Base-by-base conservation (phyloP, 306 rosid species). In the Medicago truncatula region DNA sequence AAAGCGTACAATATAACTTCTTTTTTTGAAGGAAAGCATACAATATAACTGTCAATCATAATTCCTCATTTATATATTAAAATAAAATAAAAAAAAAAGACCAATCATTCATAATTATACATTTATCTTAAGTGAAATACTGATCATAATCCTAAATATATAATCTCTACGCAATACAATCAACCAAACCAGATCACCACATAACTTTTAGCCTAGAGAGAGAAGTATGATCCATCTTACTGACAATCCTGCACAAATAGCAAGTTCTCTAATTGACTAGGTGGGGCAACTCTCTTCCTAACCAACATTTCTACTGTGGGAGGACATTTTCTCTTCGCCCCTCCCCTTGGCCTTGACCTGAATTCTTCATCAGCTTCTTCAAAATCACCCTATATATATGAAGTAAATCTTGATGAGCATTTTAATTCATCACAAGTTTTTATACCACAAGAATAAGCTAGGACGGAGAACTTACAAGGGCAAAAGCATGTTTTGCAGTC, bases 371-470 rank as follows among this genome's bases (percentile, higher is more conserved):
- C 98, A 4, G 85, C 75, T 76, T 81, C 97, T 78, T 81, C 92
- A 74, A 96, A 96, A 82, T 92, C 91, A 12, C 99, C 98, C 98
- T 96, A 85, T n/a, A n/a, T 28, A 73, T 28, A 57, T n/a, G n/a
- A 69, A 50, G 20, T 56, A 2, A 70, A 78, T 4, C 1, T 46
- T 7, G 31, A 53, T 52, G 6, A 71, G 52, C 43, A 20, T 28
- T 17, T 31, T 16, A 52, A 70, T 15, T 38, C 36, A 56, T 50
- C 11, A 59, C n/a, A 70, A 8, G 9, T 4, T 10, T 57, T 11
- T 15, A 28, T 11, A 62, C 46, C 8, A 23, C 39, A 6, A 20
- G 23, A 43, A 8, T 18, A 71, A 36, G 6, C 5, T 20, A 41
- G 67, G 13, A 17, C 1, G 38, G 41, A 61, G 41, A 56, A 81